These are phyloP conservation scores for Cladophialophora chaetospira DNA, from an alignment of 2,329 filamentous ascomycete species.

Conservation along the genomic window DNA sequence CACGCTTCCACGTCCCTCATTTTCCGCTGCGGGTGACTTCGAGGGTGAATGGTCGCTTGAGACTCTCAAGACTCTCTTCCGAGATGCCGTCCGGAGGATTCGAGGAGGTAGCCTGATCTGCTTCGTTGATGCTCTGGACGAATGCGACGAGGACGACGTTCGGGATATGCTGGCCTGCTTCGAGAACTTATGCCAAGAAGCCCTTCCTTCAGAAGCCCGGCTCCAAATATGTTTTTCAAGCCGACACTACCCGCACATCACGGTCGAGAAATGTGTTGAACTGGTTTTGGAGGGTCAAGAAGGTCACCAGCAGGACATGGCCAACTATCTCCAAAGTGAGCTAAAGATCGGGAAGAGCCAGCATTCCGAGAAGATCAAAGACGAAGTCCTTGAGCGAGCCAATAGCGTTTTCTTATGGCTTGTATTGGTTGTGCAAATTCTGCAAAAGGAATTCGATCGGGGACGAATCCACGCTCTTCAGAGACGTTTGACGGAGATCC, in stretches of 20 bases:
- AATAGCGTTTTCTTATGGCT: conserved; percentile 50
- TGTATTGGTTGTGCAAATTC: conserved; percentile 45
- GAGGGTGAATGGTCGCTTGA: conserved; percentile 33
- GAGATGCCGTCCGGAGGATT: conserved; percentile 35
- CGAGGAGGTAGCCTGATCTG: conserved; percentile 35
- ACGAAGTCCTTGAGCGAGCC: conserved; percentile 35
- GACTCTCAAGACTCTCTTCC: conserved; percentile 36
- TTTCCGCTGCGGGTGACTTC: neutral
- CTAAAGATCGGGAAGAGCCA: conserved; percentile 35
- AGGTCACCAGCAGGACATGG: conserved; percentile 39
- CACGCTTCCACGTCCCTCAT: neutral
- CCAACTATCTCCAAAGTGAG: conserved; percentile 39
- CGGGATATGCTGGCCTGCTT: conserved; percentile 43
- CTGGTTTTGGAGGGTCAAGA: conserved; percentile 41
- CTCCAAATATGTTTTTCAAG: conserved; percentile 46
- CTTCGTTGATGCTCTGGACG: conserved; percentile 34
- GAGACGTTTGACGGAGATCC: conserved; percentile 44
- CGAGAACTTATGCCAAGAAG: conserved; percentile 36
- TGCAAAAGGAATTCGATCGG: conserved; percentile 43
- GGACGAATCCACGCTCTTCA: conserved; percentile 36
- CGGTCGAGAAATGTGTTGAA: conserved; percentile 36
- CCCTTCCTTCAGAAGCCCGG: conserved; percentile 6
- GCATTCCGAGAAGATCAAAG: conserved; percentile 33
- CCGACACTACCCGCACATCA: conserved; percentile 49
- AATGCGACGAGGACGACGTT: conserved; percentile 38